Evolutionary conservation across 306 rosid species (phyloP).

Genomic region (Cyclanthera cordifolia): DNA sequence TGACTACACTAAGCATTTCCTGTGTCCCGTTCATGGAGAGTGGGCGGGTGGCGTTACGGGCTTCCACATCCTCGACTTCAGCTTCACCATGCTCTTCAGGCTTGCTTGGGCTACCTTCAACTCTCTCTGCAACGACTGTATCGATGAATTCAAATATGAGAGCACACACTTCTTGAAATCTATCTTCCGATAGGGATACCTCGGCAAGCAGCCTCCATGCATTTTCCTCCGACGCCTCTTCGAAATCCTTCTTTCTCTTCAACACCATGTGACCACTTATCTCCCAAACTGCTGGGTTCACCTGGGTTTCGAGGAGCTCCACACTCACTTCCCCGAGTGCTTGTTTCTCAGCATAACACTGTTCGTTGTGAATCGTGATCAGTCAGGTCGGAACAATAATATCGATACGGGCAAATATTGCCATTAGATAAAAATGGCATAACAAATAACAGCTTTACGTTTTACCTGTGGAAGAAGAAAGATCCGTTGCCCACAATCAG

Average conservation of each 20-base stretch:
- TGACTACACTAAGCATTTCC: slow-evolving; percentile 60
- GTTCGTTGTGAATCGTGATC: slow-evolving; percentile 12
- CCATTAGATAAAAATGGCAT: neutral
- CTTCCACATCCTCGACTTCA: slow-evolving; percentile 25
- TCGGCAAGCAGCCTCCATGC: slow-evolving; percentile 92
- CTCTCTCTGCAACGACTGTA: slow-evolving; percentile 14
- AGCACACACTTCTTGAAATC: slow-evolving; percentile 71
- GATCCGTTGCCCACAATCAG: slow-evolving; percentile 65
- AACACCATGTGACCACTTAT: slow-evolving; percentile 93
- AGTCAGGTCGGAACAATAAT: neutral
- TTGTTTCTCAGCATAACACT: slow-evolving; percentile 98
- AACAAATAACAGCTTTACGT: slow-evolving; percentile 20
- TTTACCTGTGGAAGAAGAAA: slow-evolving; percentile 88
- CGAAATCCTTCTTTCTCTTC: slow-evolving; percentile 79
- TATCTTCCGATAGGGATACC: slow-evolving; percentile 80
- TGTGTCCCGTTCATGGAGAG: slow-evolving; percentile 37
- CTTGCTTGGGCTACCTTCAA: neutral
- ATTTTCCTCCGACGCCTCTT: slow-evolving; percentile 79
- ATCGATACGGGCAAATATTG: neutral
- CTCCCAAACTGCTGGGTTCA: slow-evolving; percentile 96
- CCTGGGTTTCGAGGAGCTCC: slow-evolving; percentile 90
- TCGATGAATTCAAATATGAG: slow-evolving; percentile 59
- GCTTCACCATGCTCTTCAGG: slow-evolving; percentile 12
- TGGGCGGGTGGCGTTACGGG: slow-evolving; percentile 19
- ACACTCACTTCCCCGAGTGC: slow-evolving; percentile 86